Conservation (phyloP, 768 basidiomycete genomes). For the Kwoniella sp. region DNA sequence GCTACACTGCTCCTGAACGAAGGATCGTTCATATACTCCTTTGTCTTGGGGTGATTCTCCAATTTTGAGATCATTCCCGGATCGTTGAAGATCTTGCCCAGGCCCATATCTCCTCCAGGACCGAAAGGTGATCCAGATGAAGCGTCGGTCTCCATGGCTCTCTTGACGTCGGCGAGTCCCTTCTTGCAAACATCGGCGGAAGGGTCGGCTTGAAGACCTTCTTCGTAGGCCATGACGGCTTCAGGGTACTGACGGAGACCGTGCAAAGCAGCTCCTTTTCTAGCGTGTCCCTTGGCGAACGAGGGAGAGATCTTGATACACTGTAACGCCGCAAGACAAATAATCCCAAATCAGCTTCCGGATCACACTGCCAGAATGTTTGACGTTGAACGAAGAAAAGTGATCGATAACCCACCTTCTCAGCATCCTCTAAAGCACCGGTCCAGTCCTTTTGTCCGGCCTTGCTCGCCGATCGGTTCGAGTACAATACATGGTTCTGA, state of each 20-base stretch:
- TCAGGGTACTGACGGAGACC: constrained; percentile 76
- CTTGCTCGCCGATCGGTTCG: constrained; percentile 88
- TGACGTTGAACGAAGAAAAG: no score
- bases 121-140: constrained; percentile 25
- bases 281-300: constrained; percentile 87
- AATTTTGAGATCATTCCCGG: constrained; percentile 81
- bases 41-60: constrained; percentile 80
- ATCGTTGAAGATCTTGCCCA: constrained; percentile 79
- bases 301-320: constrained; percentile 74
- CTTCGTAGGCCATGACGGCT: constrained; percentile 79
- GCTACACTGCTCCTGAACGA: constrained; percentile 70
- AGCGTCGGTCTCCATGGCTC: constrained; percentile 68
- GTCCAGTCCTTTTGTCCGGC: constrained; percentile 79
- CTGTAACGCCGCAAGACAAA: constrained; percentile 58
- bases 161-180: constrained; percentile 83
- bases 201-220: constrained; percentile 75
- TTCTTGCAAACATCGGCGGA: constrained; percentile 76
- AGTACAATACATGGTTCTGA: constrained; percentile 83
- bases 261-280: constrained; percentile 91
- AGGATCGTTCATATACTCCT: constrained; percentile 79
- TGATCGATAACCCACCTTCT: constrained; percentile 72
- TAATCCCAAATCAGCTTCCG: no score
- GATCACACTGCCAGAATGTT: no score
- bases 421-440: constrained; percentile 81
- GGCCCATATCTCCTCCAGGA: constrained; percentile 62